Evolutionary conservation across 2,329 filamentous ascomycete species (phyloP).

Genomic region (Bipolaris cookei): DNA sequence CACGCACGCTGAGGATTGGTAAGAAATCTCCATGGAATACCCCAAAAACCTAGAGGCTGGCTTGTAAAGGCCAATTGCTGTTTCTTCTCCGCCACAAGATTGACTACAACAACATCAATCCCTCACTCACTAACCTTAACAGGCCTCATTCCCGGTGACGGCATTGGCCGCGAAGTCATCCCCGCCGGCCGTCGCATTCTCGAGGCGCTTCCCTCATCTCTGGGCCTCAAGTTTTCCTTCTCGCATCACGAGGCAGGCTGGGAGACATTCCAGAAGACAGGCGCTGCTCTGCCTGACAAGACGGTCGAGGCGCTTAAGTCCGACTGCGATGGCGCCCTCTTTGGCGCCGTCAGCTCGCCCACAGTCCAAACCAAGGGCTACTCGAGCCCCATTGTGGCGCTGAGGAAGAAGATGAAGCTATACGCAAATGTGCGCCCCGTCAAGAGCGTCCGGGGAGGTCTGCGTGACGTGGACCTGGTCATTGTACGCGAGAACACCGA

Average conservation of each 20-base stretch:
- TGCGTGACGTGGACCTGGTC: constrained; percentile 84
- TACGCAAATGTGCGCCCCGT: constrained; percentile 98
- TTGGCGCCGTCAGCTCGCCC: constrained; percentile 92
- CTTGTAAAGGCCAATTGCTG: constrained; percentile 8
- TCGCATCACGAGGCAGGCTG: constrained; percentile 91
- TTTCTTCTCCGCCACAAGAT: background rate
- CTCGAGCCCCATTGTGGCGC: constrained; percentile 93
- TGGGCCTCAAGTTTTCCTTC: constrained; percentile 93
- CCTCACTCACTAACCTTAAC: background rate
- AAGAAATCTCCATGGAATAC: background rate
- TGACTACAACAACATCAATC: background rate
- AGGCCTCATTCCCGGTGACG: constrained; percentile 97
- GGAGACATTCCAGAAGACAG: constrained; percentile 89
- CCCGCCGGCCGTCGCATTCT: constrained; percentile 88
- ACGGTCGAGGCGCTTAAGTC: constrained; percentile 87
- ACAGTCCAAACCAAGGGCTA: constrained; percentile 91
- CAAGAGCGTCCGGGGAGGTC: constrained; percentile 74
- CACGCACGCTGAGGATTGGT: constrained; percentile 43
- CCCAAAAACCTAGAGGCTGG: background rate
- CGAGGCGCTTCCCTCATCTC: constrained; percentile 88
- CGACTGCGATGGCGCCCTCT: constrained; percentile 94
- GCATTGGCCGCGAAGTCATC: constrained; percentile 98
- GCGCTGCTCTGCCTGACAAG: constrained; percentile 84
- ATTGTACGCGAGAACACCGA: constrained; percentile 99
- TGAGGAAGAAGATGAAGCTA: constrained; percentile 91